phyloP scores from a whole-genome alignment of 495 filamentous ascomycete genomes.

The Sporormia fimetaria region DNA sequence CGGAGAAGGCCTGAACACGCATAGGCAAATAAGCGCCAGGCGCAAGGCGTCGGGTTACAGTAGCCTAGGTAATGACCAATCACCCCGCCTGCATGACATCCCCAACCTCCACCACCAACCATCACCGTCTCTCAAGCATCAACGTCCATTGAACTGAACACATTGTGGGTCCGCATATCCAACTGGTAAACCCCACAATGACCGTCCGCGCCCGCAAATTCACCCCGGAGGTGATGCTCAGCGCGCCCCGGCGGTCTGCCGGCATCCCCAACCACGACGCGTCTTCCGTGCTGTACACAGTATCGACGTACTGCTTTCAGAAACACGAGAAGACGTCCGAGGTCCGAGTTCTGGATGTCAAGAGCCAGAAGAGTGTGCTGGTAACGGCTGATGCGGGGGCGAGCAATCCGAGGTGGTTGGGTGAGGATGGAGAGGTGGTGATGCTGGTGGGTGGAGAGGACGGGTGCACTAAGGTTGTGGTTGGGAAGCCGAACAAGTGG shows the following conservation, averaged over 20 bases:
- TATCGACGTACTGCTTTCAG: conserved; percentile 73
- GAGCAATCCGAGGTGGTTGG: conserved; percentile 68
- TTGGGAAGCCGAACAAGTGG: conserved; percentile 29
- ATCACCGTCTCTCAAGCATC: too few species aligned
- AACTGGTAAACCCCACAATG: conserved; percentile 27
- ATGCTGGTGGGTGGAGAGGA: conserved; percentile 53
- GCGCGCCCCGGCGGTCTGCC: conserved; percentile 67
- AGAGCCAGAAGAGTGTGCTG: conserved; percentile 51
- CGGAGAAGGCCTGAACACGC: too few species aligned
- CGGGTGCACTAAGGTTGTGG: conserved; percentile 50
- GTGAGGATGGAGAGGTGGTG: conserved; percentile 48
- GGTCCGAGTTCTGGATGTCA: conserved; percentile 63
- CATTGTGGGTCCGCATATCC: too few species aligned
- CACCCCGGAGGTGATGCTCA: conserved; percentile 55
- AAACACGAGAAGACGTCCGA: conserved; percentile 62
- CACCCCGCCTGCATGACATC: too few species aligned
- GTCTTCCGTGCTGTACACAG: conserved; percentile 57
- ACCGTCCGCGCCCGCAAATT: conserved; percentile 31
- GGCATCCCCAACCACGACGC: conserved; percentile 65
- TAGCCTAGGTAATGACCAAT: too few species aligned
- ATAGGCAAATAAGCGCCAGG: too few species aligned
- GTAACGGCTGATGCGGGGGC: conserved; percentile 52
- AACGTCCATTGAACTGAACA: too few species aligned
- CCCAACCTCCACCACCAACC: too few species aligned
- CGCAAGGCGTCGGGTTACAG: too few species aligned